Percentiles rank a stretch among this genome's conserved stretches.
Conservation (phyloP, 495 filamentous ascomycete genomes). For the Annulohypoxylon bovei region DNA sequence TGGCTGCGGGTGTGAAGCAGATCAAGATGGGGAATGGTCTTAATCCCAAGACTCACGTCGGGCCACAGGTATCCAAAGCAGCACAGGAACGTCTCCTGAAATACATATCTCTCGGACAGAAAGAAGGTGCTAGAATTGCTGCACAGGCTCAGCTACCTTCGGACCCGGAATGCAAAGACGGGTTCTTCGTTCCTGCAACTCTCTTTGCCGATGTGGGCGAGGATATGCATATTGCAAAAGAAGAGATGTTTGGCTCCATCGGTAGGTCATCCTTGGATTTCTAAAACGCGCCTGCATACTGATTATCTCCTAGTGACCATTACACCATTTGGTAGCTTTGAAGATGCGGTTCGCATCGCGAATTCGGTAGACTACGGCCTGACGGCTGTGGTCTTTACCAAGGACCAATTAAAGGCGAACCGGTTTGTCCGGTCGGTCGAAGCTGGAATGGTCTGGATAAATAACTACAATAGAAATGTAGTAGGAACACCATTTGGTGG, state of each 20-base stretch:
- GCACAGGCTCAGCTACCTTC: conserved; percentile 53
- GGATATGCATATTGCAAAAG: conserved; percentile 68
- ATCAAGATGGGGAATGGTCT: conserved; percentile 26
- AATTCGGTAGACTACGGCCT: conserved; percentile 40
- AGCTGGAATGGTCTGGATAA: conserved; percentile 29
- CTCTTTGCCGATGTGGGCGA: conserved; percentile 72
- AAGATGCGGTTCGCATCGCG: conserved; percentile 42
- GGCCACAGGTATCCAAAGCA: conserved; percentile 14
- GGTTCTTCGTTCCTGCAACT: conserved; percentile 68
- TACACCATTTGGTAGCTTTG: conserved; percentile 47
- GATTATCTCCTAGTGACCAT: conserved; percentile 19
- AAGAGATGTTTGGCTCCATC: conserved; percentile 77
- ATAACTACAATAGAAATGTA: conserved; percentile 21
- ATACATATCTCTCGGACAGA: conserved; percentile 71
- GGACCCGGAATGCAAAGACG: conserved; percentile 67
- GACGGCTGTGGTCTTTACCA: conserved; percentile 23
- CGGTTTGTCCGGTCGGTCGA: conserved; percentile 24
- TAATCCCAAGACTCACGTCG: conserved; percentile 15
- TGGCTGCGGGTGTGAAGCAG: conserved; percentile 7
- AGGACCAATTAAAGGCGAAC: conserved; percentile 29
- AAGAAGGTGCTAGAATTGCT: conserved; percentile 69
- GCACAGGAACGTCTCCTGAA: conserved; percentile 55
- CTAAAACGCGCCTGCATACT: not conserved
- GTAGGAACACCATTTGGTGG: conserved; percentile 24
- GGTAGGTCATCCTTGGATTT: conserved; percentile 36